Percentiles rank a stretch among this genome's conserved stretches.
Conservation (phyloP, 176 grass and related monocot genomes). For the Chrysopogon serrulatus region DNA sequence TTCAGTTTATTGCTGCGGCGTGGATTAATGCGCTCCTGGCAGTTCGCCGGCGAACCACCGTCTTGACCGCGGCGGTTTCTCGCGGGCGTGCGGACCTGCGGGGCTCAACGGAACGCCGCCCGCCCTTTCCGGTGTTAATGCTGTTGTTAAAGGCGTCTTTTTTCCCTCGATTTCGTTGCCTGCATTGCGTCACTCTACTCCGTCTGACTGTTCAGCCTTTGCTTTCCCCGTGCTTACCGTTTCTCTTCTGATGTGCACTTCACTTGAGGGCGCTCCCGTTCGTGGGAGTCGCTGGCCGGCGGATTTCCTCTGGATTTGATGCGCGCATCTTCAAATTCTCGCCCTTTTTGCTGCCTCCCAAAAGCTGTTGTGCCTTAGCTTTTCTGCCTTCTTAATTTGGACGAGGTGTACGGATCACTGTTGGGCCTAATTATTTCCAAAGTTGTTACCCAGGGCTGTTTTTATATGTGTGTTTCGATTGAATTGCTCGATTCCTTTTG, state of each 20-base stretch:
- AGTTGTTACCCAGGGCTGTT: neutral
- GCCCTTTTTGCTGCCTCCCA: constrained; percentile 16
- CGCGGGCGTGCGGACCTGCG: neutral
- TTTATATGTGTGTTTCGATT: neutral
- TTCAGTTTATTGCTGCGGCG: neutral
- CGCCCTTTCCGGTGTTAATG: neutral
- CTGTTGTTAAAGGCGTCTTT: neutral
- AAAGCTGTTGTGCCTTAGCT: constrained; percentile 31
- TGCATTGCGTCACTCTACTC: neutral
- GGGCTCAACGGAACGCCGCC: neutral
- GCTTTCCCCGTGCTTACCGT: neutral
- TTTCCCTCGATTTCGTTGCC: neutral
- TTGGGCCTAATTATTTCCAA: constrained; percentile 12
- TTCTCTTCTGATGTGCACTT: neutral
- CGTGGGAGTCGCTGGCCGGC: neutral
- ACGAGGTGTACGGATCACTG: constrained; percentile 33
- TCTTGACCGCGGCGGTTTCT: neutral
- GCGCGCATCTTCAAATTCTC: constrained; percentile 12
- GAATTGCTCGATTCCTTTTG: constrained; percentile 24
- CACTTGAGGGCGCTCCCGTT: neutral
- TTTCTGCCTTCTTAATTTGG: constrained; percentile 45
- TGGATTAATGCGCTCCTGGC: neutral
- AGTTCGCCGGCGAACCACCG: neutral
- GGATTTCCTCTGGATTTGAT: constrained; percentile 39
- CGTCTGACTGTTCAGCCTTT: neutral